These are phyloP conservation scores for Cyathus striatus DNA, from an alignment of 768 basidiomycete species.

Conservation along the genomic window DNA sequence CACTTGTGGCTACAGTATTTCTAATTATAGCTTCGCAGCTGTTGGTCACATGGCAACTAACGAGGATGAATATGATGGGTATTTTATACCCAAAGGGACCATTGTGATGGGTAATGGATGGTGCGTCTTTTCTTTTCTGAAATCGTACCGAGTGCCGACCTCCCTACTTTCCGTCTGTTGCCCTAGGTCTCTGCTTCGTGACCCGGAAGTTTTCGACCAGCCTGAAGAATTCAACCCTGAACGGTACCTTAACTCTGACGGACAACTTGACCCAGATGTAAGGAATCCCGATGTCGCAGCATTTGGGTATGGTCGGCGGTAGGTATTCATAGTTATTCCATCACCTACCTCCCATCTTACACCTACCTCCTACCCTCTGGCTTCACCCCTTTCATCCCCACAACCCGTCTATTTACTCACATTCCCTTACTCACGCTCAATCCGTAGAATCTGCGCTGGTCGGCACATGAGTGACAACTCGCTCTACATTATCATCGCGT, in stretches of 20 bases:
- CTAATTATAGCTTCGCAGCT: too few relatives aligned
- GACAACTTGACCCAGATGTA: constrained; percentile 3
- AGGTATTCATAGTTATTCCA: neutral
- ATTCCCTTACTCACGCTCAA: neutral
- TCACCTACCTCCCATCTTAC: neutral
- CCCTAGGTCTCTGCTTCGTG: constrained; percentile 5
- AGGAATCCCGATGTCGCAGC: constrained; percentile 3
- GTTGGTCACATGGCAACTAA: constrained; percentile 5
- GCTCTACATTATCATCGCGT: constrained; percentile 12
- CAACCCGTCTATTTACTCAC: too few relatives aligned
- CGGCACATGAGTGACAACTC: constrained; percentile 16
- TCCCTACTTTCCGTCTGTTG: neutral
- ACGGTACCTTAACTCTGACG: constrained; percentile 7
- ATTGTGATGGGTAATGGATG: constrained; percentile 10
- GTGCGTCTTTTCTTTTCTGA: constrained; percentile 2
- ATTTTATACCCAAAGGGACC: constrained; percentile 8
- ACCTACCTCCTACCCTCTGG: too few relatives aligned
- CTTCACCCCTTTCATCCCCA: too few relatives aligned
- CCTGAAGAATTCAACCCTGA: constrained; percentile 6
- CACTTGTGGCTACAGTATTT: too few relatives aligned
- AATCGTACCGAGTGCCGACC: neutral
- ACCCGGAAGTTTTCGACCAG: constrained; percentile 5
- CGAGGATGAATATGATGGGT: constrained; percentile 8
- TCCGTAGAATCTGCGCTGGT: constrained; percentile 19
- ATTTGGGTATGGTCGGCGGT: constrained; percentile 4